Conservation (phyloP, 768 basidiomycete genomes). For the Lactarius indigo region DNA sequence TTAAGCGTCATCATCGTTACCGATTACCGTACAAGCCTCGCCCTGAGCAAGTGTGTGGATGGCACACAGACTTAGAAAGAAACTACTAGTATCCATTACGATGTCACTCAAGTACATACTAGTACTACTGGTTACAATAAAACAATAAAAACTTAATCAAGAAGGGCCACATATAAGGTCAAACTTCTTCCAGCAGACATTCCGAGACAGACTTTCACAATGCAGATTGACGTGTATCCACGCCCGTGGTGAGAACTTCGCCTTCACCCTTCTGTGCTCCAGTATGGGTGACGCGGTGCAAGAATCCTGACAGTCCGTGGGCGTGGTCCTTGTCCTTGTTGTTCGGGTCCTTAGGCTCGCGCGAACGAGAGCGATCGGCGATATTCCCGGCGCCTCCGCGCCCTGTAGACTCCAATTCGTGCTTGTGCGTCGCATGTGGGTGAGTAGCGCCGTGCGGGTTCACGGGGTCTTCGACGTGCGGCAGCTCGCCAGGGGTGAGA, state of each 20-base stretch:
- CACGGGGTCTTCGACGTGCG: constrained; percentile 26
- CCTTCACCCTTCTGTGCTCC: background rate
- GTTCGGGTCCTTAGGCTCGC: constrained; percentile 25
- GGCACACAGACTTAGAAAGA: background rate
- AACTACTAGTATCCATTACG: background rate
- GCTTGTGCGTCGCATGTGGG: constrained; percentile 9
- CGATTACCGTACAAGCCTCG: background rate
- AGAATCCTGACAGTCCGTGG: constrained; percentile 20
- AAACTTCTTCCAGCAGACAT: background rate
- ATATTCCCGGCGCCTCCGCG: constrained; percentile 67
- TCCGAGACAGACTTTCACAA: background rate
- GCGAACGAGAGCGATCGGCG: constrained; percentile 32
- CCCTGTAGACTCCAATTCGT: constrained; percentile 43
- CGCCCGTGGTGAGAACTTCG: background rate
- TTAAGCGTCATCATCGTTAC: background rate
- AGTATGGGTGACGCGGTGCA: constrained; percentile 16
- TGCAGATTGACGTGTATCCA: background rate
- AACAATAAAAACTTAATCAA: background rate
- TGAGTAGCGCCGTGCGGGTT: constrained; percentile 9
- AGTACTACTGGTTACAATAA: background rate
- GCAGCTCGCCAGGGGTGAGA: constrained; percentile 36
- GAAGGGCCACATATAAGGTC: background rate
- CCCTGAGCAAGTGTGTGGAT: too few relatives aligned
- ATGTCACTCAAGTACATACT: background rate
- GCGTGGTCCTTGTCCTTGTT: too few relatives aligned